Conservation (phyloP, 2,329 filamentous ascomycete genomes). For the Cadophora sp. region DNA sequence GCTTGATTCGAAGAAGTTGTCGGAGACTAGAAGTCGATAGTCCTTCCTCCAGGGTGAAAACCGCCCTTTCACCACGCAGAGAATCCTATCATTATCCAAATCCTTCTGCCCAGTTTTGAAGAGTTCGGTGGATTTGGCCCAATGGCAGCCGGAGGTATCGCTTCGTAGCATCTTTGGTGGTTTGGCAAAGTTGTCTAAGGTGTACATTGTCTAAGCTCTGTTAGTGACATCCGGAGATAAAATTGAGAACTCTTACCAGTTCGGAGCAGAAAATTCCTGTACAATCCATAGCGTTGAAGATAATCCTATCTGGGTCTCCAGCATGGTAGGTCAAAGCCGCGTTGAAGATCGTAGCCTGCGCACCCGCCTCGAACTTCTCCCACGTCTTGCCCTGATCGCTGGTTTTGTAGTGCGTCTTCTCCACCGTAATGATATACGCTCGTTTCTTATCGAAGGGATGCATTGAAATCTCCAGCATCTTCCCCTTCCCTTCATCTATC, state of each 20-base stretch:
- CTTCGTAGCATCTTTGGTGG: slow-evolving; percentile 68
- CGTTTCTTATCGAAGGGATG: slow-evolving; percentile 80
- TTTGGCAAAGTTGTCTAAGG: slow-evolving; percentile 81
- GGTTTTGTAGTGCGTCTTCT: slow-evolving; percentile 80
- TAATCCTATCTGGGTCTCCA: slow-evolving; percentile 80
- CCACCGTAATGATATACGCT: slow-evolving; percentile 79
- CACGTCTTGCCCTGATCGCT: slow-evolving; percentile 83
- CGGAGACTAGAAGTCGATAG: slow-evolving; percentile 80
- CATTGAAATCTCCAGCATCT: slow-evolving; percentile 69
- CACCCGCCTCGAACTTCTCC: slow-evolving; percentile 72
- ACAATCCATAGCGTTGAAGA: slow-evolving; percentile 81
- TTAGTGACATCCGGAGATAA: slow-evolving; percentile 19
- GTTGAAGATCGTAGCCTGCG: slow-evolving; percentile 60
- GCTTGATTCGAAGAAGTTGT: slow-evolving; percentile 77
- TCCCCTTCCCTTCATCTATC: slow-evolving; percentile 67
- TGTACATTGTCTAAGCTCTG: slow-evolving; percentile 65
- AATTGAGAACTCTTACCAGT: slow-evolving; percentile 45
- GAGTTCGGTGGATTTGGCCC: slow-evolving; percentile 78
- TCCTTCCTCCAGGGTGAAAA: slow-evolving; percentile 75
- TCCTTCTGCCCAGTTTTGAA: slow-evolving; percentile 75
- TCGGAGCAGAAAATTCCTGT: slow-evolving; percentile 68
- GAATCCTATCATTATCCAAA: slow-evolving; percentile 71
- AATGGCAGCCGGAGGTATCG: slow-evolving; percentile 79
- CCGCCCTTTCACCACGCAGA: slow-evolving; percentile 81
- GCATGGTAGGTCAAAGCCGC: slow-evolving; percentile 79